These are phyloP conservation scores for Scheffersomyces quercinus DNA, from an alignment of 1,139 yeast genomes.

Conservation along the genomic window DNA sequence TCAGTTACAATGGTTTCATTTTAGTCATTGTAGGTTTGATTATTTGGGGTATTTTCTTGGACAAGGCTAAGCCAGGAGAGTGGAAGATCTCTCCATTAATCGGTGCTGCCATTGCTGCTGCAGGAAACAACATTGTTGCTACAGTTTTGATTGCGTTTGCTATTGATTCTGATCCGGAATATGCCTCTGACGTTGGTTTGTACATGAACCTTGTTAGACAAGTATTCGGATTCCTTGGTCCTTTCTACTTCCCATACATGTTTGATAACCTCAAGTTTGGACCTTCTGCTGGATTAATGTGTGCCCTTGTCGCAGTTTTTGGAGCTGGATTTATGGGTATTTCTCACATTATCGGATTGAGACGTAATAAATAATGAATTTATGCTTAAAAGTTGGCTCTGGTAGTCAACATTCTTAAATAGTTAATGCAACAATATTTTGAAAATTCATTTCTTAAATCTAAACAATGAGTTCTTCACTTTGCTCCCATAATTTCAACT, in stretches of 20 bases:
- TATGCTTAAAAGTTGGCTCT: neutral
- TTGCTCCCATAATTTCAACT: too few relatives aligned
- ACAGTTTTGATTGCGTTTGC: constrained; percentile 22
- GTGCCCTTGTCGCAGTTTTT: constrained; percentile 10
- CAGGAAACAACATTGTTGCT: constrained; percentile 24
- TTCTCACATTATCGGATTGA: constrained; percentile 6
- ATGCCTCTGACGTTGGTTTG: constrained; percentile 18
- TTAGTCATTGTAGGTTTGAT: constrained; percentile 22
- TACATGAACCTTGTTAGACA: constrained; percentile 17
- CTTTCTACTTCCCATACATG: constrained; percentile 27
- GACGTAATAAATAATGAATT: neutral
- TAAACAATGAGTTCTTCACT: too few relatives aligned
- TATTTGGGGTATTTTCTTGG: constrained; percentile 22
- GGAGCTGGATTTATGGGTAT: constrained; percentile 7
- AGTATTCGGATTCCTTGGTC: constrained; percentile 23
- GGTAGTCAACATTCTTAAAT: neutral
- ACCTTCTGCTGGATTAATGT: constrained; percentile 16
- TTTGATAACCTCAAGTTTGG: constrained; percentile 15
- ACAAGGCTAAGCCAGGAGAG: constrained; percentile 17
- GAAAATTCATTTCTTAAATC: too few relatives aligned
- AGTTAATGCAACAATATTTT: neutral
- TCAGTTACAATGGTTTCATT: constrained; percentile 21
- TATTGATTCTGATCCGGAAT: constrained; percentile 14
- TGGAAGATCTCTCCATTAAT: constrained; percentile 26
- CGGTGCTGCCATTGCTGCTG: constrained; percentile 26